phyloP scores from a whole-genome alignment of 306 rosid species.

The Malus orientalis region DNA sequence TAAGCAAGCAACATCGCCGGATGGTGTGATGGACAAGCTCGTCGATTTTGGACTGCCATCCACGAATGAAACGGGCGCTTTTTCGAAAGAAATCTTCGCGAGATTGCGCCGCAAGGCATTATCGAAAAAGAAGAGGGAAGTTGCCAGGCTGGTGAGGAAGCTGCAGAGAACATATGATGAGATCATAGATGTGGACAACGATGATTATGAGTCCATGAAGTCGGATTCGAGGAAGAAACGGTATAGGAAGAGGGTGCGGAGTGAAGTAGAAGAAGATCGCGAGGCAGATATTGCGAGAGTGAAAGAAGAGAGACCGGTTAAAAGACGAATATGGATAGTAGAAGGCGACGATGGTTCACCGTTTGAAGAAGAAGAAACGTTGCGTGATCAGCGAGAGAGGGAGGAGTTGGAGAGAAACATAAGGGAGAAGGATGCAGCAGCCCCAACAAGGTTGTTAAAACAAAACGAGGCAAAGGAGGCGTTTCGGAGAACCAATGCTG shows the following conservation, averaged over 20 bases:
- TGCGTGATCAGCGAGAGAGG: conserved; percentile 79
- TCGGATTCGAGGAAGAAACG: conserved; percentile 30
- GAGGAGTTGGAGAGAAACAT: conserved; percentile 69
- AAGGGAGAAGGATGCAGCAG: conserved; percentile 64
- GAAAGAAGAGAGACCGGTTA: conserved; percentile 48
- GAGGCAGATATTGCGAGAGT: conserved; percentile 18
- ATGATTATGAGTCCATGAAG: conserved; percentile 32
- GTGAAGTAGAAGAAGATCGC: conserved; percentile 55
- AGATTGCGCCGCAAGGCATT: conserved; percentile 51
- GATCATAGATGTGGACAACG: conserved; percentile 51
- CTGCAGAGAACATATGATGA: conserved; percentile 51
- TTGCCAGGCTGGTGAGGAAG: conserved; percentile 57
- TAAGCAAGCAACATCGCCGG: conserved; percentile 29
- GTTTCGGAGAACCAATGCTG: conserved; percentile 59
- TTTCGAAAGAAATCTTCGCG: conserved; percentile 56
- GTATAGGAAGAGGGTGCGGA: conserved; percentile 59
- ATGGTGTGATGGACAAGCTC: conserved; percentile 47
- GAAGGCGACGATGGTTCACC: conserved; percentile 49
- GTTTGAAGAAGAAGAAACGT: conserved; percentile 65
- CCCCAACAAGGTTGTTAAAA: conserved; percentile 41
- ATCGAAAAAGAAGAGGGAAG: conserved; percentile 41
- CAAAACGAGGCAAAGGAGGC: conserved; percentile 71
- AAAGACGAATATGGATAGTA: conserved; percentile 36
- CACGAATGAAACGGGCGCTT: conserved; percentile 32
- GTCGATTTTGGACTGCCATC: conserved; percentile 49